Evolutionary conservation across 2,329 filamentous ascomycete genomes (phyloP), one percentile per base, ranked within the genome.

Genomic region (Shiraia bambusicola): DNA sequence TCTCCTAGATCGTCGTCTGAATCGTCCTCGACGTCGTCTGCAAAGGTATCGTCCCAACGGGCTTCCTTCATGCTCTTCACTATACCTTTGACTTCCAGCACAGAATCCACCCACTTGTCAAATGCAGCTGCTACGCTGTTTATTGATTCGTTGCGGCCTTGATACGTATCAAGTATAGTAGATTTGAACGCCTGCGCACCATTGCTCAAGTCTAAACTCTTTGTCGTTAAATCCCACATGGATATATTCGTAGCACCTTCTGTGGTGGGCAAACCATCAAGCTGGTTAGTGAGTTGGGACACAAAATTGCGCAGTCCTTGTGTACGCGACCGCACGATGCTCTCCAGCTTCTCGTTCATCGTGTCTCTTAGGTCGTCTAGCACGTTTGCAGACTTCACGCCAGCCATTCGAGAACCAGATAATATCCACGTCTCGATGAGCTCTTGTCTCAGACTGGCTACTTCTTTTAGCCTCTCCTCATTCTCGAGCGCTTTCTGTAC

Each of bases 341-440:
- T 67, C 24, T 82, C 74, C 46, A 93, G 76, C 37, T 84, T 83
- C 24, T 75, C 72, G 58, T 89, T 90, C 66, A 94, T 79, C 3
- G 80, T 77, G 26, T 78, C 74, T 19, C 88, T 80, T 31, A 95
- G 71, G 9, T 80, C 76, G 54, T 87, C 77, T 8, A 91, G 78
- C 56, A 93, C 79, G 33, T 82, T 76, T 4, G 79, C 77, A 2
- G 84, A 78, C 63, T 91, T 78, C 59, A 91, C 76, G 26, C 85
- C 83, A 56, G 79, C 74, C 52, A 79, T 79, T 38, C 80, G 79
- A 27, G 79, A 78, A 15, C 83, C 81, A 38, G 86, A 81, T 14
- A 81, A 76, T 40, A 94, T 83, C 86, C 89, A 93, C 9, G 86
- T 78, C 54, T 86, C 81, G 33, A 94, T 69, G 6, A 90, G 76